Percentiles rank a stretch among this genome's conserved stretches.
phyloP scores from a whole-genome alignment of 139 green algal species.

The Auxenochlorella pyrenoidosa region DNA sequence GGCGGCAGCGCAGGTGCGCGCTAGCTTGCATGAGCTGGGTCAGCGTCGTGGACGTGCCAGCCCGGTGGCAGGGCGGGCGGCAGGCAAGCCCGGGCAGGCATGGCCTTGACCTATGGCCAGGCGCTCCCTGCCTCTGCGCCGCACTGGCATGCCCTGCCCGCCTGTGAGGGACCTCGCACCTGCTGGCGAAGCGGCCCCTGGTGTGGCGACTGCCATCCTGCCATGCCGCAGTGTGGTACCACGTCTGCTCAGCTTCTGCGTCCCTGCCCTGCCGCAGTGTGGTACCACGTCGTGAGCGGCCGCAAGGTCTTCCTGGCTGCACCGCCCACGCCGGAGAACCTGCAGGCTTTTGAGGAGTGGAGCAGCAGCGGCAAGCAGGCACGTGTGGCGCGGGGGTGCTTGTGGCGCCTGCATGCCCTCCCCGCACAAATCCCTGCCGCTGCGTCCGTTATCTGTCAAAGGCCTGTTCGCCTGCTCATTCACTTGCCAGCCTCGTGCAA shows the following conservation, averaged over 20 bases:
- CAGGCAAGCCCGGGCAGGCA: too few relatives aligned
- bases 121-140: too few relatives aligned
- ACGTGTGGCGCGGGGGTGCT: neutral
- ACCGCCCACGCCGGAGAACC: conserved; percentile 55
- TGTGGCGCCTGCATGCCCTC: neutral
- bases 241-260: too few relatives aligned
- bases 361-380: conserved; percentile 51
- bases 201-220: neutral
- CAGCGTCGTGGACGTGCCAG: neutral
- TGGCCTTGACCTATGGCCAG: too few relatives aligned
- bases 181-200: neutral
- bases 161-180: neutral
- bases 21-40: neutral
- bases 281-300: conserved; percentile 69
- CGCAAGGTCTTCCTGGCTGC: conserved; percentile 64
- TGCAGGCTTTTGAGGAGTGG: conserved; percentile 56
- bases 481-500: too few relatives aligned
- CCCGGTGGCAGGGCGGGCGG: too few relatives aligned
- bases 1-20: conserved; percentile 47
- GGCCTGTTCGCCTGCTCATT: too few relatives aligned
- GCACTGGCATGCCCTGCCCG: too few relatives aligned
- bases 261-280: conserved; percentile 45
- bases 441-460: too few relatives aligned
- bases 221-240: conserved; percentile 63
- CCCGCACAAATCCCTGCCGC: too few relatives aligned